A percentile compares a stretch with the other conserved stretches of the same genome.
phyloP scores from a whole-genome alignment of 2,329 filamentous ascomycete species.

The Botrytis pseudocinerea region DNA sequence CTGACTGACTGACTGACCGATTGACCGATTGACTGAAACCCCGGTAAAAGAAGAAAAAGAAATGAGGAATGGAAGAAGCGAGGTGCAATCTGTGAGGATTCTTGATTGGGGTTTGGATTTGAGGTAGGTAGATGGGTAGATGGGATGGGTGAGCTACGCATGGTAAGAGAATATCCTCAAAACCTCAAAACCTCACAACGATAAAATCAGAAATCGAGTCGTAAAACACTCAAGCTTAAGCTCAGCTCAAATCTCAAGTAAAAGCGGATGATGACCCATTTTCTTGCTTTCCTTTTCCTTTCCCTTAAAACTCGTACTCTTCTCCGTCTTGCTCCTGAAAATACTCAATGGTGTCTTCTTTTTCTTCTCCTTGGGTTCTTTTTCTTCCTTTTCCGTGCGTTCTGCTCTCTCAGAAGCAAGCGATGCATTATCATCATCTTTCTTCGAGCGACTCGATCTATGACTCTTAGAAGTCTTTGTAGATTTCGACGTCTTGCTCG shows the following conservation, averaged over 20 bases:
- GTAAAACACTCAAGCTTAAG: neutral
- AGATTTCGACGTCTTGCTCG: neutral
- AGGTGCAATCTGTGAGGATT: neutral
- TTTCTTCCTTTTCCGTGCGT: neutral
- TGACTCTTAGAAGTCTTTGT: neutral
- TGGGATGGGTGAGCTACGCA: neutral
- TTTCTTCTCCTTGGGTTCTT: slow-evolving; percentile 7
- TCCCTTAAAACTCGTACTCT: slow-evolving; percentile 6
- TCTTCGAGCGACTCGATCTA: slow-evolving; percentile 11
- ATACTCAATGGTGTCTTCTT: slow-evolving; percentile 19
- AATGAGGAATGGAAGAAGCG: neutral
- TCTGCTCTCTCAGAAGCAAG: neutral
- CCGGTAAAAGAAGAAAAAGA: neutral
- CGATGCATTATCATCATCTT: slow-evolving; percentile 5
- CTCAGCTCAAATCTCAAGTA: neutral
- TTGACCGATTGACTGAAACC: neutral
- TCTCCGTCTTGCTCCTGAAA: slow-evolving; percentile 16
- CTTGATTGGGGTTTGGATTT: neutral
- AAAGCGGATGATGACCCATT: slow-evolving; percentile 22
- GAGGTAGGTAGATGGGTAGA: neutral
- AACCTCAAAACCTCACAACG: neutral
- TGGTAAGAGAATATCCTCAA: neutral
- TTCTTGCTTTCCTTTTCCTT: slow-evolving; percentile 22
- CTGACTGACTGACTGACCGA: neutral
- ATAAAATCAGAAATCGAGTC: neutral